A percentile compares a stretch with the other conserved stretches of the same genome.
These are phyloP conservation scores for Phytophthora citricola DNA, from an alignment of 352 stramenopile species.

Conservation along the genomic window DNA sequence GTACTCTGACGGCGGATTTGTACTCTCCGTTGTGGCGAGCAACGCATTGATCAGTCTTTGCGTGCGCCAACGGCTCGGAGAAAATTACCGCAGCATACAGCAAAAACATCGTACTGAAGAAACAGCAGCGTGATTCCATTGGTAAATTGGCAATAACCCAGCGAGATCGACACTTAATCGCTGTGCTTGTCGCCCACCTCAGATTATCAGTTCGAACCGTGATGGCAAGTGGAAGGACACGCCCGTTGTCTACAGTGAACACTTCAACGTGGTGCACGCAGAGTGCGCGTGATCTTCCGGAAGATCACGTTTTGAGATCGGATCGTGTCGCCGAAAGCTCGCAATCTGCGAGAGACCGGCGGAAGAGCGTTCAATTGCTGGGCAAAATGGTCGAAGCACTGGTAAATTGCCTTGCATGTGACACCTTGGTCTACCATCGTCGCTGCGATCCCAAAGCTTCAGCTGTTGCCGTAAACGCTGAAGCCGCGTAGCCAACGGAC, in stretches of 20 bases:
- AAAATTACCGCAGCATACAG: too few relatives aligned
- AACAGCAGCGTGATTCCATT: too few relatives aligned
- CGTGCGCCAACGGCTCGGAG: too few relatives aligned
- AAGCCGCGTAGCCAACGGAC: slow-evolving; percentile 14
- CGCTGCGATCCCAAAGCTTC: slow-evolving; percentile 5
- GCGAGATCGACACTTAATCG: too few relatives aligned
- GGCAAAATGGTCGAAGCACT: background rate
- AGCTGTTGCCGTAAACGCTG: slow-evolving; percentile 19
- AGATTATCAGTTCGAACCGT: background rate
- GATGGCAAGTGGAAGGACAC: background rate
- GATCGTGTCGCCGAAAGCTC: slow-evolving; percentile 12
- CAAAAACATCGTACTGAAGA: too few relatives aligned
- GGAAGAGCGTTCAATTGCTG: slow-evolving; percentile 9
- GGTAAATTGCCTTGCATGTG: slow-evolving; percentile 2
- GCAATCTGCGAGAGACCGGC: slow-evolving; percentile 10
- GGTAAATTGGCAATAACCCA: too few relatives aligned
- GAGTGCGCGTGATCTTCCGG: background rate
- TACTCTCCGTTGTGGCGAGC: background rate
- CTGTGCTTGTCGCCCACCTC: background rate
- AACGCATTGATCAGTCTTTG: too few relatives aligned
- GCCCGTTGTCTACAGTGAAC: slow-evolving; percentile 7
- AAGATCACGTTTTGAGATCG: slow-evolving; percentile 21
- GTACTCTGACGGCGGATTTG: background rate
- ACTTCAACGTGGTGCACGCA: slow-evolving; percentile 18
- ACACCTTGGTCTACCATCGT: slow-evolving; percentile 18